A percentile compares a stretch with the other conserved stretches of the same genome.
Evolutionary conservation across 2,329 filamentous ascomycete species (phyloP).

Genomic region (Orbilia brochopaga): DNA sequence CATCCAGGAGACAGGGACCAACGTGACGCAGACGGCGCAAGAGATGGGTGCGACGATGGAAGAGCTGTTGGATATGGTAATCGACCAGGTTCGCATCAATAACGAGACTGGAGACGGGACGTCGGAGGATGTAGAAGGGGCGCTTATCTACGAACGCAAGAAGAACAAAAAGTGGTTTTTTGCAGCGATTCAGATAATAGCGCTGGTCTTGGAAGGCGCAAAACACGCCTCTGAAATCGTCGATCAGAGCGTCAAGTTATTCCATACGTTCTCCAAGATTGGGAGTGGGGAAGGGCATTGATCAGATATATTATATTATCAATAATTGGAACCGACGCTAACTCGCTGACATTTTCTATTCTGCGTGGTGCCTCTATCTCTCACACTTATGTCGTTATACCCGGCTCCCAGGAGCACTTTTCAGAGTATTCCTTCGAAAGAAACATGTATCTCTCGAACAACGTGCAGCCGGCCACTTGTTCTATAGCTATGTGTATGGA

Average conservation of each 20-base stretch:
- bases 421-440: no score
- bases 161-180: conserved; percentile 22
- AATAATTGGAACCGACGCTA: no score
- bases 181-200: conserved; percentile 3
- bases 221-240: conserved; percentile 9
- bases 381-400: no score
- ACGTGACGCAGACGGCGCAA: conserved; percentile 16
- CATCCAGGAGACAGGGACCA: conserved; percentile 11
- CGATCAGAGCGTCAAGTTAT: conserved; percentile 3
- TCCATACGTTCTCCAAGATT: conserved; percentile 1
- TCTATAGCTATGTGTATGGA: no score
- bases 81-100: conserved; percentile 21
- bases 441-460: no score
- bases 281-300: neutral
- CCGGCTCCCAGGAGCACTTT: no score
- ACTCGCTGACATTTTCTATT: no score
- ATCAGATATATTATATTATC: no score
- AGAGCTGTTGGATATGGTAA: conserved; percentile 8
- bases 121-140: neutral
- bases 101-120: conserved; percentile 4
- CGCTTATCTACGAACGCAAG: neutral
- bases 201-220: conserved; percentile 9
- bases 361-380: no score
- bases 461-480: no score
- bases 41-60: conserved; percentile 10